A percentile compares a stretch with the other conserved stretches of the same genome.
Evolutionary conservation across 164 flowering plant genomes (phyloP).

Genomic region (Nelumbo lutea): DNA sequence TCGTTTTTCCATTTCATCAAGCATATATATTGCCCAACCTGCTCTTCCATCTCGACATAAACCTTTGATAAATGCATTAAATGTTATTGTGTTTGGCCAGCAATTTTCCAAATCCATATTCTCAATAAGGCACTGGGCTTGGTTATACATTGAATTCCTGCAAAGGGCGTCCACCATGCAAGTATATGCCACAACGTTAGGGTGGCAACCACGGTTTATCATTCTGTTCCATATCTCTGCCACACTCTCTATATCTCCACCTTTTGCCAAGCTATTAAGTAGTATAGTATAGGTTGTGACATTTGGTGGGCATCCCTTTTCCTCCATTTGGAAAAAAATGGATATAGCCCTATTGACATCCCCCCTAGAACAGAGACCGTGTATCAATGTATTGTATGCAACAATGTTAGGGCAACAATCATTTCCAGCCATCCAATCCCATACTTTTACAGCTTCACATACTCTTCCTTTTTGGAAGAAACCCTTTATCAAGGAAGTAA

Average conservation of each 20-base stretch:
- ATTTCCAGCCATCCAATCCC: slow-evolving; percentile 44
- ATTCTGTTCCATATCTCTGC: slow-evolving; percentile 67
- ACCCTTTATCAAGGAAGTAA: slow-evolving; percentile 63
- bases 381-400: slow-evolving; percentile 52
- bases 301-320: slow-evolving; percentile 44
- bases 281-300: slow-evolving; percentile 58
- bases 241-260: slow-evolving; percentile 56
- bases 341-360: slow-evolving; percentile 39
- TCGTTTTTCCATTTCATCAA: slow-evolving; percentile 46
- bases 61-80: slow-evolving; percentile 58
- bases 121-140: slow-evolving; percentile 55
- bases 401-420: slow-evolving; percentile 51
- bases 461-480: slow-evolving; percentile 33
- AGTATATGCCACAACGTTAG: slow-evolving; percentile 75
- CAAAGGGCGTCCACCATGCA: slow-evolving; percentile 78
- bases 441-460: slow-evolving; percentile 45
- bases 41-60: slow-evolving; percentile 48
- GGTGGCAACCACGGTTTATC: slow-evolving; percentile 55
- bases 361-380: slow-evolving; percentile 53
- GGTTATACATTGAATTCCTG: slow-evolving; percentile 48
- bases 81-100: slow-evolving; percentile 64
- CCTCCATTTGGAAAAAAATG: slow-evolving; percentile 46
- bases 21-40: slow-evolving; percentile 51
- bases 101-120: slow-evolving; percentile 51
- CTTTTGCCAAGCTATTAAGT: slow-evolving; percentile 61